These are phyloP conservation scores for Sarocladium strictum DNA, from an alignment of 2,329 filamentous ascomycete species.

Conservation along the genomic window DNA sequence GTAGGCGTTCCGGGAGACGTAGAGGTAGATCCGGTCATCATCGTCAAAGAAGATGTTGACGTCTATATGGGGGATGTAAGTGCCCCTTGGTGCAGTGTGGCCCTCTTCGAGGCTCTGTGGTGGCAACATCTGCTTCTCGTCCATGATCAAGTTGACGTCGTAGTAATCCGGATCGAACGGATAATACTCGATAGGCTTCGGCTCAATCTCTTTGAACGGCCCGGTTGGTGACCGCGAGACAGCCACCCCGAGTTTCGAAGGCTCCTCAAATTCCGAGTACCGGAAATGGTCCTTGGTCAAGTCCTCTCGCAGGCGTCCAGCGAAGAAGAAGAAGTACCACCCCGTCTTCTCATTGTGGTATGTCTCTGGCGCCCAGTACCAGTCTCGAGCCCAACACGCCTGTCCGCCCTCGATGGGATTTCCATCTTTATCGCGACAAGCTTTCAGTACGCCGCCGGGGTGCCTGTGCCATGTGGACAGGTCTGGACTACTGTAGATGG, in stretches of 20 bases:
- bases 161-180: constrained; percentile 29
- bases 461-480: constrained; percentile 29
- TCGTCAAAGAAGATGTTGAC: constrained; percentile 38
- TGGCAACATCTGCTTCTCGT: constrained; percentile 26
- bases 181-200: constrained; percentile 26
- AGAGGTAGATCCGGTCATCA: constrained; percentile 29
- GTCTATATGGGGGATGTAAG: constrained; percentile 35
- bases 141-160: constrained; percentile 32
- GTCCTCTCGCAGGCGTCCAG: constrained; percentile 26
- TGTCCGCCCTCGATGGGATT: constrained; percentile 24
- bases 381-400: constrained; percentile 29
- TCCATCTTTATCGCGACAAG: constrained; percentile 23
- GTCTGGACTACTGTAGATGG: constrained; percentile 29
- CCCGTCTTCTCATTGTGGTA: constrained; percentile 29
- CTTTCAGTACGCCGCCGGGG: constrained; percentile 25
- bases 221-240: constrained; percentile 28
- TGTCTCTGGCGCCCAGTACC: constrained; percentile 30
- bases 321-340: constrained; percentile 32
- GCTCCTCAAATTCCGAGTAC: constrained; percentile 28
- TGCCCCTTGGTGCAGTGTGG: constrained; percentile 24
- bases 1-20: constrained; percentile 28
- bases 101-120: constrained; percentile 22
- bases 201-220: constrained; percentile 25
- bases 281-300: constrained; percentile 26
- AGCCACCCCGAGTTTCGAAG: constrained; percentile 28